These are phyloP conservation scores for Nakataea oryzae DNA, from an alignment of 2,329 filamentous ascomycete species.

Conservation along the genomic window DNA sequence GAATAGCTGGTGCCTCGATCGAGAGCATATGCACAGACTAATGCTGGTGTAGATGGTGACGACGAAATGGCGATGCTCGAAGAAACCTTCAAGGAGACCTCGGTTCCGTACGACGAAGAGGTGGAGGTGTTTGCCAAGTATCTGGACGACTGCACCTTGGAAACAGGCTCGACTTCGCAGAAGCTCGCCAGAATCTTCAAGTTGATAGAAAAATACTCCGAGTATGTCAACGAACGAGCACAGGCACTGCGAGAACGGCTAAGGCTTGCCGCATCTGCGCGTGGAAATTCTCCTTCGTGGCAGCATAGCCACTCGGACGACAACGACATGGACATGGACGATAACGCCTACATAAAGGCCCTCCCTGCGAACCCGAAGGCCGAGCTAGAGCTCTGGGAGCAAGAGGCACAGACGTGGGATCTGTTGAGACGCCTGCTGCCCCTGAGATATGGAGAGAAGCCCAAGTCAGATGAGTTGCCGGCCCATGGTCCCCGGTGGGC, in stretches of 20 bases:
- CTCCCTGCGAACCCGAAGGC: constrained; percentile 18
- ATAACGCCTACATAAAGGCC: constrained; percentile 24
- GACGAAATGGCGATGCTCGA: constrained; percentile 20
- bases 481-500: constrained; percentile 41
- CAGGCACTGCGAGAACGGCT: constrained; percentile 30
- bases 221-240: constrained; percentile 37
- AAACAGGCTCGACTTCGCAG: constrained; percentile 36
- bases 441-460: constrained; percentile 45
- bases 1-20: background rate
- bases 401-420: constrained; percentile 87
- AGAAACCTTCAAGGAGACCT: constrained; percentile 17
- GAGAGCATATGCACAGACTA: background rate
- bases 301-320: constrained; percentile 15
- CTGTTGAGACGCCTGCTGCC: constrained; percentile 67
- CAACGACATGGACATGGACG: constrained; percentile 44
- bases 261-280: constrained; percentile 16
- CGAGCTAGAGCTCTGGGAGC: constrained; percentile 57
- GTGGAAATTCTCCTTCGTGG: constrained; percentile 14
- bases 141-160: constrained; percentile 61
- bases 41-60: background rate
- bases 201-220: constrained; percentile 55
- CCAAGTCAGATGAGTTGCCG: constrained; percentile 18
- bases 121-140: constrained; percentile 79
- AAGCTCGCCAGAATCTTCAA: constrained; percentile 57
- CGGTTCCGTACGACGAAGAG: constrained; percentile 62